phyloP scores from a whole-genome alignment of 768 basidiomycete species.

The Lanmaoa rubissima region DNA sequence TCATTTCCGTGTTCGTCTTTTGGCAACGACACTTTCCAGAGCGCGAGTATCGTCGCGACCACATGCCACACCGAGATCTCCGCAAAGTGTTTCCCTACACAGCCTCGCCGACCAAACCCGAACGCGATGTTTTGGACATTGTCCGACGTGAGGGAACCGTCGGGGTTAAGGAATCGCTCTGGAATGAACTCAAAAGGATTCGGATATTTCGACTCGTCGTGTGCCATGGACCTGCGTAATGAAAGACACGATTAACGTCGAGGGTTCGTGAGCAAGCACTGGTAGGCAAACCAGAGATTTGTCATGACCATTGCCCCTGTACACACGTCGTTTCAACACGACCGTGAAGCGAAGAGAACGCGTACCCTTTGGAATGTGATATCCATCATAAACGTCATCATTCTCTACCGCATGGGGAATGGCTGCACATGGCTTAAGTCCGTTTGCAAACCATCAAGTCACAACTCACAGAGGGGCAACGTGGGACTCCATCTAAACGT shows the following conservation, averaged over 20 bases:
- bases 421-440: conserved; percentile 8
- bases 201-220: conserved; percentile 31
- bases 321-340: not conserved
- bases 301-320: conserved; percentile 24
- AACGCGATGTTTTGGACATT: conserved; percentile 15
- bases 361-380: conserved; percentile 6
- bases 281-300: conserved; percentile 29
- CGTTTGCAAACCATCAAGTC: not conserved
- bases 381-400: conserved; percentile 22
- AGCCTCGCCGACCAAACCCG: conserved; percentile 22
- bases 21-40: conserved; percentile 12
- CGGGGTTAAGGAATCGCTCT: conserved; percentile 30
- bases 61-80: conserved; percentile 15
- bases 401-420: conserved; percentile 11
- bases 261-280: not conserved
- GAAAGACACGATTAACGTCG: not conserved
- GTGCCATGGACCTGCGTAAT: conserved; percentile 16
- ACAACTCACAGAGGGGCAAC: conserved; percentile 16
- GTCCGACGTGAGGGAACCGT: conserved; percentile 17
- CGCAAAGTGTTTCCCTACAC: conserved; percentile 20
- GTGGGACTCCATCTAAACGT: conserved; percentile 16
- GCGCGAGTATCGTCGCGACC: conserved; percentile 15
- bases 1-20: conserved; percentile 15
- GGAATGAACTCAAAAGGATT: conserved; percentile 38
- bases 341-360: not conserved